Evolutionary conservation across 495 filamentous ascomycete species (phyloP), one percentile per base, ranked within the genome.

Genomic region (Baudoinia panamericana): DNA sequence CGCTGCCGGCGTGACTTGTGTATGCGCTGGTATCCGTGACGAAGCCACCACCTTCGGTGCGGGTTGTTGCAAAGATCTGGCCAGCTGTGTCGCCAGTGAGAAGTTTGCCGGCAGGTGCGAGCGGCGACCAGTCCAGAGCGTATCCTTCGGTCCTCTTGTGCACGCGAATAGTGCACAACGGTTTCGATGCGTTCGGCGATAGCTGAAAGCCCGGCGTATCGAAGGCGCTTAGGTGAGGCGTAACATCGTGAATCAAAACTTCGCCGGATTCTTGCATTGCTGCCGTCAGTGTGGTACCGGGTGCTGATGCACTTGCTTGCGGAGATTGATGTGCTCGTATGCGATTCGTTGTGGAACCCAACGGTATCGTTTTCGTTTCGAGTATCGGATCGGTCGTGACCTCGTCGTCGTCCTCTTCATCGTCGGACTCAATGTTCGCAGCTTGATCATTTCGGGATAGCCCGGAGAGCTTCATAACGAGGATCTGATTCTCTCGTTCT

Each of bases 381-480:
- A 97, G 80, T 47, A 97, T 92, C 3, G 90, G 85, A 50, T 97
- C 88, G 39, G 84, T 69, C n/a, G 53, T 59, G 53, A 72, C 70
- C 32, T 92, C 83, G 48, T 84, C 78, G 51, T 78, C 72, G 28
- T 75, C 75, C 34, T 80, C 76, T 6, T 80, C 75, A n/a, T 84
- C 78, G 17, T 78, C 78, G 9, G 66, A 64, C 35, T 77, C 75
- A 0, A 73, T 71, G 41, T 78, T 71, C 15, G 70, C 71, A 5
- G 38, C 74, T 46, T 70, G 68, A 46, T 90, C 78, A 80, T 86
- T 93, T 53, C 80, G 80, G 59, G 79, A 80, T 36, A 97, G 64
- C 4, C 82, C 79, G 50, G 84, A 93, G 57, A 97, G 73, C 64
- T 95, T 97, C 73, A 96, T 82, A 20, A 95, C 76, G 72, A 95